Conservation (phyloP, 2,329 filamentous ascomycete species). For the Colletotrichum caudatum region DNA sequence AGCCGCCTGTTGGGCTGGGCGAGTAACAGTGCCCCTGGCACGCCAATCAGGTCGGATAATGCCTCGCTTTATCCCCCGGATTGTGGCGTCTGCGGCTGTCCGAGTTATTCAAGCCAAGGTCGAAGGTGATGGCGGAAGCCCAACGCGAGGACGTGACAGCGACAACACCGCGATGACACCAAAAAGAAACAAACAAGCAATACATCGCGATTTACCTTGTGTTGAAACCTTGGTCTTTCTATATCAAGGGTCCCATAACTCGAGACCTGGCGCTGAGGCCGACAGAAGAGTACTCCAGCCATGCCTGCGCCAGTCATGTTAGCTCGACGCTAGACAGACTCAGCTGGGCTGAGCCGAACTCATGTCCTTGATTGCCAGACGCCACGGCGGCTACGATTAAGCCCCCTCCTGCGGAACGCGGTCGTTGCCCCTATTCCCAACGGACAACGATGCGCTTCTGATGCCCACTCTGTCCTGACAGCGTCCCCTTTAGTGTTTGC, state of each 20-base stretch:
- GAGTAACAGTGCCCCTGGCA: background rate
- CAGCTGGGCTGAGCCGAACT: background rate
- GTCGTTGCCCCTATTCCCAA: background rate
- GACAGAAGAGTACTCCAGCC: background rate
- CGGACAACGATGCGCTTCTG: constrained; percentile 1
- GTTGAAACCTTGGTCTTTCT: background rate
- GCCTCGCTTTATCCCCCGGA: background rate
- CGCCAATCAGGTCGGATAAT: background rate
- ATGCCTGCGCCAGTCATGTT: background rate
- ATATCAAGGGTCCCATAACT: background rate
- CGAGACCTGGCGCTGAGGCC: background rate
- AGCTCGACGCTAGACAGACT: background rate
- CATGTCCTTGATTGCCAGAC: constrained; percentile 20
- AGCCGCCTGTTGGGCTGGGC: background rate
- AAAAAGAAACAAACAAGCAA: background rate
- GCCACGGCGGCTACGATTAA: constrained; percentile 23
- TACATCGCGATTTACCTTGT: background rate
- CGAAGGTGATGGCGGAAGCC: background rate
- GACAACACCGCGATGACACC: background rate
- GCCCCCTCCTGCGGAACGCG: constrained; percentile 10
- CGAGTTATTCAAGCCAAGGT: constrained; percentile 1
- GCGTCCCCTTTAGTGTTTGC: too few relatives aligned
- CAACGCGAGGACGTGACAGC: background rate
- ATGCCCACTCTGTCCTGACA: background rate
- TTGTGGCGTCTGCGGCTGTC: constrained; percentile 21